Evolutionary conservation across 495 filamentous ascomycete species (phyloP).

Genomic region (Endocarpon pusillum): DNA sequence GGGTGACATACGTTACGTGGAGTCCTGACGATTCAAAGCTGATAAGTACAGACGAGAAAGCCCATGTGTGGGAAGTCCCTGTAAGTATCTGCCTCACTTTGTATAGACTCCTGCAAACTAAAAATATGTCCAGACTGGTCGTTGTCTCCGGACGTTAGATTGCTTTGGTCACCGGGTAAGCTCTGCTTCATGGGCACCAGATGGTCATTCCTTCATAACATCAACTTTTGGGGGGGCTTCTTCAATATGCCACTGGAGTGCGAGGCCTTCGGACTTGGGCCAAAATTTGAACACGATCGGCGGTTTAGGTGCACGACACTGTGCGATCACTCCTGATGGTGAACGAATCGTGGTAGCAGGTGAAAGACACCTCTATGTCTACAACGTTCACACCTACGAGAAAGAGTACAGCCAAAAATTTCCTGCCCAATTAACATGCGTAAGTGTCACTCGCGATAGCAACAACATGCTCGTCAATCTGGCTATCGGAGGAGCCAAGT

Average conservation of each 20-base stretch:
- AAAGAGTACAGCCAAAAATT: slow-evolving; percentile 57
- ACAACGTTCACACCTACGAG: slow-evolving; percentile 56
- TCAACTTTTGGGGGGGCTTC: slow-evolving; percentile 54
- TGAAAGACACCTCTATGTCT: slow-evolving; percentile 56
- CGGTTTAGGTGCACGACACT: slow-evolving; percentile 62
- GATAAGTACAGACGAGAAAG: slow-evolving; percentile 56
- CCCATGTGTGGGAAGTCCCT: slow-evolving; percentile 61
- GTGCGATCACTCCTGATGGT: slow-evolving; percentile 66
- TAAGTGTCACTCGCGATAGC: slow-evolving; percentile 69
- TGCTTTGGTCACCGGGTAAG: slow-evolving; percentile 67
- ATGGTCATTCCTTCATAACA: slow-evolving; percentile 62
- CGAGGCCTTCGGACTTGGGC: no score
- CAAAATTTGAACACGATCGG: no score
- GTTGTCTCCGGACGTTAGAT: slow-evolving; percentile 41
- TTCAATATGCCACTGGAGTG: slow-evolving; percentile 52
- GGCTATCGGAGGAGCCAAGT: slow-evolving; percentile 50
- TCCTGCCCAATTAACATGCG: slow-evolving; percentile 49
- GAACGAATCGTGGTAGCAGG: slow-evolving; percentile 58
- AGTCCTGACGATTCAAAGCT: slow-evolving; percentile 79
- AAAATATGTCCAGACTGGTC: slow-evolving; percentile 72
- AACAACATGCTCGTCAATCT: slow-evolving; percentile 68
- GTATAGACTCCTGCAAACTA: no score
- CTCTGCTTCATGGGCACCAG: slow-evolving; percentile 67
- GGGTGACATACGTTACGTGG: slow-evolving; percentile 69
- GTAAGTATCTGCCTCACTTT: no score